Base-by-base conservation (phyloP, 495 filamentous ascomycete genomes). In the Durotheca rogersii region DNA sequence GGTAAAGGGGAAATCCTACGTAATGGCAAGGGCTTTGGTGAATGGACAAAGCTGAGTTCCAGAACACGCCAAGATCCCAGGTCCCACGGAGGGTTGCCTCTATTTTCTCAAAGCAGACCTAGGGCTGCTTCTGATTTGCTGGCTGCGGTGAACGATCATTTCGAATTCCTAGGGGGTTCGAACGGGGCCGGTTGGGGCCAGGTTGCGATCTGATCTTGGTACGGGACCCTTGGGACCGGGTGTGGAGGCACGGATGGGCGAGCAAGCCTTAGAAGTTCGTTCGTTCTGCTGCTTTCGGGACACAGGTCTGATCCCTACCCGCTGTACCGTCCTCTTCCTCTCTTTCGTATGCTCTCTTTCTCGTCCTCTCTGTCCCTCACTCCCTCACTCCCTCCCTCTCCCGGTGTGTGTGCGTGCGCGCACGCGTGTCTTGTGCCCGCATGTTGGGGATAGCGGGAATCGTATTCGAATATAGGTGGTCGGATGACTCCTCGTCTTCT, bases 61-160 rank as follows among this genome's bases (percentile, higher is more conserved):
- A 59, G 56, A 59, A 59, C 54, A 54, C 23, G 56, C 56, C 56
- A 59, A 59, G 56, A 54, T 47, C 54, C 50, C 47, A 50, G 50
- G 56, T 51, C 41, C 56, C 56, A 59, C 39, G 37, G 51, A 30
- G 31, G 37, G 46, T 47, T 59, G 50, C 50, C 50, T 59, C 56
- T 45, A 51, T 54, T 59, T 59, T 42, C 56, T 59, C 50, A 31
- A 59, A 59, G 41, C 46, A 54, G 50, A 59, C 31, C 27, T 46
- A 47, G 46, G 25, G 19, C 33, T 7, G 50, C 12, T 14, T 49
- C 50, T 59, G 56, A 59, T 59, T 59, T 49, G 56, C 32, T 53
- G 50, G 34, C 9, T 10, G 23, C 3, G 18, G 41, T 53, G 45
- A 53, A 53, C 50, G 56, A 59, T 54, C 56, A 59, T 59, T 59